phyloP scores from a whole-genome alignment of 352 stramenopile species.

The Phytophthora meadii region DNA sequence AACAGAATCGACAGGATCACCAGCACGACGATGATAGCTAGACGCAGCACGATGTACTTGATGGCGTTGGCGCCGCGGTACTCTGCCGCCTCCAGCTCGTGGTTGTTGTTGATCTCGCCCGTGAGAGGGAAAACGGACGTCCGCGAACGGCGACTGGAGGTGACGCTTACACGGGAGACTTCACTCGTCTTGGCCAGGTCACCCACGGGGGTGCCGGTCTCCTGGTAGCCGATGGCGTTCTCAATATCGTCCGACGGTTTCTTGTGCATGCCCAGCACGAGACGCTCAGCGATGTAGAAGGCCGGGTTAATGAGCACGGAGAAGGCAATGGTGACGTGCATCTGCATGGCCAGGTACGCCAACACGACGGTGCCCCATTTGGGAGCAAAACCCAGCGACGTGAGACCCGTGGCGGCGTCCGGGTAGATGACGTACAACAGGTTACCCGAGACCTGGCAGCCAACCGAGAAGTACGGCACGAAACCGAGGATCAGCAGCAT shows the following conservation, averaged over 20 bases:
- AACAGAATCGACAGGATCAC: conserved; percentile 43
- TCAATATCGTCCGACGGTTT: conserved; percentile 41
- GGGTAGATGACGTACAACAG: conserved; percentile 68
- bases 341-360: conserved; percentile 51
- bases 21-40: conserved; percentile 54
- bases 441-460: conserved; percentile 71
- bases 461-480: conserved; percentile 59
- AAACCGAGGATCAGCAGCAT: conserved; percentile 56
- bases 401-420: conserved; percentile 38
- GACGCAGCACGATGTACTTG: conserved; percentile 55
- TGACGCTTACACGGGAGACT: conserved; percentile 38
- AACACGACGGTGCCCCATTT: conserved; percentile 51
- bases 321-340: conserved; percentile 49
- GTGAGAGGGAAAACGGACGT: conserved; percentile 49
- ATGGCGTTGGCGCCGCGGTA: conserved; percentile 51
- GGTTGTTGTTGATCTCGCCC: conserved; percentile 36
- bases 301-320: conserved; percentile 57
- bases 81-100: conserved; percentile 46
- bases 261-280: conserved; percentile 67
- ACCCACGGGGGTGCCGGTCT: conserved; percentile 30
- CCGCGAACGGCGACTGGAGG: conserved; percentile 40
- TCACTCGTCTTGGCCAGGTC: conserved; percentile 25
- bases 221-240: conserved; percentile 35
- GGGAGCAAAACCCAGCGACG: conserved; percentile 45
- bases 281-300: conserved; percentile 57